These are phyloP conservation scores for Arabidopsis thaliana DNA, from an alignment of 345 rosid species.

Conservation along the genomic window TAIR10.1 NC_003071.7:17992001-17992500, in stretches of 20 bases:
- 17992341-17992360: not conserved
- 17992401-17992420: not conserved
- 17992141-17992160: slow-evolving; percentile 14
- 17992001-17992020: slow-evolving; percentile 24
- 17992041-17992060: slow-evolving; percentile 31
- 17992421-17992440: no score
- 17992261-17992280: not conserved
- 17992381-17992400: not conserved
- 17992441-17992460: not conserved
- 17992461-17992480: slow-evolving; percentile 21
- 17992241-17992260: no score
- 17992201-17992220: slow-evolving; percentile 3
- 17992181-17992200: not conserved
- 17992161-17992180: slow-evolving; percentile 18
- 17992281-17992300: not conserved
- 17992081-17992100: slow-evolving; percentile 1
- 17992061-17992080: slow-evolving; percentile 16
- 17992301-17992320: not conserved
- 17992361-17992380: not conserved
- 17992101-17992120: not conserved
- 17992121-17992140: not conserved
- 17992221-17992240: not conserved
- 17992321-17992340: not conserved
- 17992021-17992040: slow-evolving; percentile 38
- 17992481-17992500: slow-evolving; percentile 9